Conservation (phyloP, 2,329 filamentous ascomycete genomes). For the Claviceps pazoutovae region DNA sequence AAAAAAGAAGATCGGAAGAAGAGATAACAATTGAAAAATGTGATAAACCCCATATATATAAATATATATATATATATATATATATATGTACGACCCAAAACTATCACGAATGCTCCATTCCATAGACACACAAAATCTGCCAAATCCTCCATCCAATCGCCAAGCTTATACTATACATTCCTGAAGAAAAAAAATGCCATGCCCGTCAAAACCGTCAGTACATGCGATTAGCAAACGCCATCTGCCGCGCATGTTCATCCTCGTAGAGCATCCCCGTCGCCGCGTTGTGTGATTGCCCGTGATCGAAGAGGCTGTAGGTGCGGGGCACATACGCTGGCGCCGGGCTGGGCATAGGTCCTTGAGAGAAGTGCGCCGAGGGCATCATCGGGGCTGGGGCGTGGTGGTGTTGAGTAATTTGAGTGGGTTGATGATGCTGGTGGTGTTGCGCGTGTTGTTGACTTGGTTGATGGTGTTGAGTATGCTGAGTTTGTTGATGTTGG, state of each 20-base stretch:
- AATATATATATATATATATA: too few species aligned
- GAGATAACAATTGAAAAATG: too few species aligned
- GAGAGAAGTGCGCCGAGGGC: conserved; percentile 10
- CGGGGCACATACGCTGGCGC: conserved; percentile 17
- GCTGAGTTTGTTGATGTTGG: not conserved
- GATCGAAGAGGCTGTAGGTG: conserved; percentile 32
- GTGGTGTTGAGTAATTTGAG: not conserved
- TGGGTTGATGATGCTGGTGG: not conserved
- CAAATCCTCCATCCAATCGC: too few species aligned
- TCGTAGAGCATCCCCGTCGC: conserved; percentile 28
- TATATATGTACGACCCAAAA: too few species aligned
- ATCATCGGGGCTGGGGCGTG: conserved; percentile 14
- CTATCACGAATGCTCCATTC: too few species aligned
- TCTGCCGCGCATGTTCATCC: conserved; percentile 26
- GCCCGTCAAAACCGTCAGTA: conserved; percentile 18
- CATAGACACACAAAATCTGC: too few species aligned
- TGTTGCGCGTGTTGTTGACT: not conserved
- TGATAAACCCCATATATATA: too few species aligned
- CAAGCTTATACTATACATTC: too few species aligned
- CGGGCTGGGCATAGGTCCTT: conserved; percentile 15
- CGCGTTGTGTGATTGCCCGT: conserved; percentile 22
- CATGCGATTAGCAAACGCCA: conserved; percentile 30
- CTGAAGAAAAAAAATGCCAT: too few species aligned
- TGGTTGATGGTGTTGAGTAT: not conserved
- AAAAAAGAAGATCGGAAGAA: too few species aligned